Evolutionary conservation across 2,329 filamentous ascomycete species (phyloP), one percentile per base, ranked within the genome.

Genomic region (Paracoccidioides brasiliensis): DNA sequence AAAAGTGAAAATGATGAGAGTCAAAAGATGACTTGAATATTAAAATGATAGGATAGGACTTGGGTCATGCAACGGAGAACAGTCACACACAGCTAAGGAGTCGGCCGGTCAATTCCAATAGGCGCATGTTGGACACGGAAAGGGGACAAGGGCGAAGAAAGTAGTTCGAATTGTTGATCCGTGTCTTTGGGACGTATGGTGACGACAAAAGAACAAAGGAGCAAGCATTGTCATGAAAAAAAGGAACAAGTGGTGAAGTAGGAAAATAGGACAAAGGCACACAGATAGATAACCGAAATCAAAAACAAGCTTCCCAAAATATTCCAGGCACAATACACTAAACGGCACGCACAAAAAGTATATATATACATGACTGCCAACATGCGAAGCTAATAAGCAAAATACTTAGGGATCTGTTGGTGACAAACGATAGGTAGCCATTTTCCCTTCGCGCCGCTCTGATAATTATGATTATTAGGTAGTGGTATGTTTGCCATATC

Each of bases 271-370:
- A 60, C 55, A 54, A 40, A 42, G 42, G 7, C 38, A 40, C 53
- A 53, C 15, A 15, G 10, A 55, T 15, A 50, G 32, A 50, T 48
- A 50, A 55, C 51, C 53, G 57, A 54, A 54, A 40, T 52, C 54
- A 60, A 57, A 58, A 54, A 60, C 59, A 59, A 60, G 7, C 38
- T 33, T 14, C 15, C n/a, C 45, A 35, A 37, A 49, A n/a, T n/a
- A 37, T 37, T 49, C 45, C 7, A 49, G 45, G 45, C 9, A 38
- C 22, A 22, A 22, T 22, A 22, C 22, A 22, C 22, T 22, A 22
- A 22, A 22, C 2, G 22, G 22, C 22, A 49, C 45, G 32, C 15
- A 49, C 45, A 49, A 3, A 28, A n/a, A 49, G n/a, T 22, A 22
- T 22, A 22, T 22, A 22, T 14, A 49, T n/a, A 38, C 32, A 49